These are phyloP conservation scores for Lentinula raphanica DNA, from an alignment of 768 basidiomycete genomes.

Conservation along the genomic window DNA sequence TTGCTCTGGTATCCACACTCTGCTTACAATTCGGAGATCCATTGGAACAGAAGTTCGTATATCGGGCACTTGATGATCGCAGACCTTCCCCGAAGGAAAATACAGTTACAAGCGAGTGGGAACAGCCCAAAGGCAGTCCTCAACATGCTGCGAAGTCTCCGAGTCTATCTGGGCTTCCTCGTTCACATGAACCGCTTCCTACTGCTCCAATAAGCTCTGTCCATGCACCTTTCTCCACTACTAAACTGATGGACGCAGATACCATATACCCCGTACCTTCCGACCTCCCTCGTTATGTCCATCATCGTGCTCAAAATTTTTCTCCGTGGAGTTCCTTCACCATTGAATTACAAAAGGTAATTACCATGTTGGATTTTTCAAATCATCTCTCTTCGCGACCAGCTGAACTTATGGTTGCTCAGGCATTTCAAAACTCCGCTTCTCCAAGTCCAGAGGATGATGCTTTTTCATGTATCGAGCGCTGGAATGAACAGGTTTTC, in stretches of 20 bases:
- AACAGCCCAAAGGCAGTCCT: not conserved
- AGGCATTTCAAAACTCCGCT: not conserved
- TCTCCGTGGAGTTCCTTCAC: not conserved
- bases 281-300: not conserved
- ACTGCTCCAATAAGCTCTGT: not conserved
- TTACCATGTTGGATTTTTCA: not conserved
- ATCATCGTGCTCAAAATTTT: not conserved
- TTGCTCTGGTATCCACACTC: not conserved
- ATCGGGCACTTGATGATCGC: not conserved
- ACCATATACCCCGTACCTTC: not conserved
- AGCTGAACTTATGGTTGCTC: not conserved
- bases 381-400: not conserved
- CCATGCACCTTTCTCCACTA: not conserved
- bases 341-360: not conserved
- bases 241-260: not conserved
- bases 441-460: not conserved
- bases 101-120: not conserved
- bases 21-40: not conserved
- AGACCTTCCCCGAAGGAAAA: not conserved
- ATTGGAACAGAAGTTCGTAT: not conserved
- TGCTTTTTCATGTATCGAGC: not conserved
- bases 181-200: not conserved
- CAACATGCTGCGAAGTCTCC: no score
- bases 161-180: not conserved
- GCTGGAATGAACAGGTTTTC: constrained; percentile 1